A percentile compares a stretch with the other conserved stretches of the same genome.
Evolutionary conservation across 164 flowering plant species (phyloP).

Genomic region (Annona squamosa): DNA sequence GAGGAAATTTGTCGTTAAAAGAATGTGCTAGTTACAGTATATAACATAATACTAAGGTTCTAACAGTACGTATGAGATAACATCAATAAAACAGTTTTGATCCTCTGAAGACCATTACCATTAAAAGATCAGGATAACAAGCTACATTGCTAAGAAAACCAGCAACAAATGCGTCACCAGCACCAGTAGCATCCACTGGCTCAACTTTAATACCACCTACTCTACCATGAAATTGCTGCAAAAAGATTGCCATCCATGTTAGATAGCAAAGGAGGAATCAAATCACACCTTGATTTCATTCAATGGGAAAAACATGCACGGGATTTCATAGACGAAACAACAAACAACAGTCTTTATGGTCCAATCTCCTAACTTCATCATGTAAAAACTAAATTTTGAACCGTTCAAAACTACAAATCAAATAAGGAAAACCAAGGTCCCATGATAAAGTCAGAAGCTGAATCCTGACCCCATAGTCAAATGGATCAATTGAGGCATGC

Average conservation of each 20-base stretch:
- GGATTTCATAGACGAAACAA: no score
- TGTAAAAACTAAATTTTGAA: no score
- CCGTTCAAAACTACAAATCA: no score
- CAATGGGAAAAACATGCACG: not conserved
- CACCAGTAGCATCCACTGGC: conserved; percentile 61
- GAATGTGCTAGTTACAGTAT: not conserved
- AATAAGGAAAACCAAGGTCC: no score
- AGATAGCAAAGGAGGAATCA: not conserved
- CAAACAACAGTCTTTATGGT: no score
- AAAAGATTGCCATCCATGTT: not conserved
- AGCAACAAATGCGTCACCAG: conserved; percentile 82
- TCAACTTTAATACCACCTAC: conserved; percentile 13
- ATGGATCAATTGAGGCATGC: no score
- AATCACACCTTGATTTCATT: not conserved
- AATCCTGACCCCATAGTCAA: no score
- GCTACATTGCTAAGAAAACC: conserved; percentile 33
- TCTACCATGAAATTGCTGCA: conserved; percentile 18
- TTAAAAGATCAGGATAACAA: not conserved
- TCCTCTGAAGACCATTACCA: not conserved
- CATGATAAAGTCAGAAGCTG: no score
- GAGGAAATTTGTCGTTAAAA: no score
- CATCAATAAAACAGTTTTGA: not conserved
- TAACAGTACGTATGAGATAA: not conserved
- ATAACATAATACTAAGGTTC: not conserved
- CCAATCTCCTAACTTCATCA: no score